Base-by-base conservation (phyloP, 352 stramenopile genomes). In the Phytophthora capsici region DNA sequence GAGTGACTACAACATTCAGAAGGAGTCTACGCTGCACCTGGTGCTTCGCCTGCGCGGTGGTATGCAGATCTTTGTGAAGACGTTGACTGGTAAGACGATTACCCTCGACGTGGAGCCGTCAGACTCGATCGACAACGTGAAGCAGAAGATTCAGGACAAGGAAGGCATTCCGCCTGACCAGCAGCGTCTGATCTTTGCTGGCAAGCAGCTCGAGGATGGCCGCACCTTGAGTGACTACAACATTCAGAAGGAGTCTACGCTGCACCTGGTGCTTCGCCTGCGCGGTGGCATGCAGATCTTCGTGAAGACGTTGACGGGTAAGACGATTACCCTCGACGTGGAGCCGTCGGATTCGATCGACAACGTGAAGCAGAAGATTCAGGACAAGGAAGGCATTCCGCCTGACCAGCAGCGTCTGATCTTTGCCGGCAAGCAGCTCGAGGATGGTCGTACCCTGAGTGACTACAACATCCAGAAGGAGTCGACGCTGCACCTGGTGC, bases 141-240 rank as follows among this genome's bases (percentile, higher is more conserved):
- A 63, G 61, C 44, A 57, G 7, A 69, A 64, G 28, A 63, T 62
- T 50, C 46, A 63, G 25, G 53, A 71, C 63, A 70, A 71, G 60
- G 54, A 98, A 70, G 94, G 93, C 49, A 98, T 98, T 41, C 96
- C 94, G 25, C 79, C 91, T 36, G 95, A 98, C 67, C 93, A 98
- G 79, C 95, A 99, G 77, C 84, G 95, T 38, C 81, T 98, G 50
- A 99, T 98, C 68, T 98, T 98, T 73, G 94, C 88, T 23, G 96
- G 95, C 51, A 97, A 98, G 79, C 96, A 99, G 84, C 77, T 99
- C 9, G 91, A 98, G 54, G 60, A 69, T 30, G 60, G 60, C n/a
- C 60, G 60, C 44, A 69, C 61, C 19, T 22, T 63, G 53, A 58
- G 53, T 22, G 60, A 68, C 60, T 69, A 69, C 60, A 69, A 69